Evolutionary conservation across 805 yeast genomes (phyloP), one percentile per base, ranked within the genome.

Genomic region (Peterozyma toletana): DNA sequence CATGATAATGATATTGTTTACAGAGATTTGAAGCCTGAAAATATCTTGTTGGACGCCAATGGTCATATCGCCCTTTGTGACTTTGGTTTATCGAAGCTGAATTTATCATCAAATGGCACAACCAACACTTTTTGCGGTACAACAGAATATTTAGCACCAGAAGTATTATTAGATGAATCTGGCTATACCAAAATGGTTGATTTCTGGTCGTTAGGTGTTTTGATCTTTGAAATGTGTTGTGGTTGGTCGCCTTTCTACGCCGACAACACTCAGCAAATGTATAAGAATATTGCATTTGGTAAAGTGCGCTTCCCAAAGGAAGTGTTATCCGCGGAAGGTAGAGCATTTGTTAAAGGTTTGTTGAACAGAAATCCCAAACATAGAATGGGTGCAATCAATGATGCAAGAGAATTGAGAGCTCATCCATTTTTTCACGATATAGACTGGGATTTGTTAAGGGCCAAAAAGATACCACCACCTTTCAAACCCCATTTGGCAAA

Each of bases 181-280:
- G 99, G 99, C 14, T 93, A 93, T 67, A 93, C 98, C 34, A 89
- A 90, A 64, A 91, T 93, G 98, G 99, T 93, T 48, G 99, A 93
- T 63, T 93, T 93, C 56, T 93, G 99, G 99, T 90, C 98, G 2
- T 69, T 93, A 46, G 99, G 99, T 48, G 99, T 93, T 21, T 70
- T 93, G 46, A 89, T 93, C 38, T 93, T 93, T 64, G 99, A 93
- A 68, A 93, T 93, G 99, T 90, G 98, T 64, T 93, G 98, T 68
- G 99, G 99, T 41, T 93, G 98, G 99, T 86, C 96, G 4, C 99
- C 99, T 44, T 93, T 93, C 63, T 93, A 88, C 58, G 99, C 98
- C 27, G 97, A 91, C 50, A 91, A 88, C 63, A 89, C 96, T 41
- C 98, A 93, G 68, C 96, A 93, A 64, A 93, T 93, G 99, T 93